Percentiles rank a stretch among this genome's conserved stretches.
Evolutionary conservation across 768 basidiomycete genomes (phyloP).

Genomic region (Lenzites betulinus): DNA sequence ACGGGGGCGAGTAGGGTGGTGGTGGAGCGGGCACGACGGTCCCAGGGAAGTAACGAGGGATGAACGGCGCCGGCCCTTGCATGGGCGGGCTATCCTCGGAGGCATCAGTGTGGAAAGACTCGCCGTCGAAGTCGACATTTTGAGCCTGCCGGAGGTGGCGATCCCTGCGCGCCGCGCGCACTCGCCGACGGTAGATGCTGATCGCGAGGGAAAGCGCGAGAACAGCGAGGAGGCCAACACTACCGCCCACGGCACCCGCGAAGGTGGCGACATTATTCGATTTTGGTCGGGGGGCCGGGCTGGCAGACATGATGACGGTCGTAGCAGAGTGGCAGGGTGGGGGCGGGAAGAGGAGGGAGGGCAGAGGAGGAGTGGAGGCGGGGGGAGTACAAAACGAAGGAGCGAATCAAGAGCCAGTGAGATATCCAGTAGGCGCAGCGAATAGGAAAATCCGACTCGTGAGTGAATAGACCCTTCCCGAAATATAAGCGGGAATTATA

Average conservation of each 20-base stretch:
- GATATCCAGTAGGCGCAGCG: constrained; percentile 24
- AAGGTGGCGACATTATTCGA: constrained; percentile 46
- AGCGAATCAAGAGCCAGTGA: constrained; percentile 28
- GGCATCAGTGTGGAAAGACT: constrained; percentile 33
- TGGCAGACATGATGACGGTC: constrained; percentile 20
- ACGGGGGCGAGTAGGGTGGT: constrained; percentile 40
- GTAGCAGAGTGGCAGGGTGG: constrained; percentile 8
- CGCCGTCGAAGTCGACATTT: constrained; percentile 22
- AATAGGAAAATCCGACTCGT: constrained; percentile 31
- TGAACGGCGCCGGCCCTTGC: constrained; percentile 50
- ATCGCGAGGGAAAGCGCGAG: constrained; percentile 50
- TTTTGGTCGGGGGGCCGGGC: constrained; percentile 20
- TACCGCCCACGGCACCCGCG: constrained; percentile 54
- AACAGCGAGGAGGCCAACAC: constrained; percentile 50
- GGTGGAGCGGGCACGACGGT: constrained; percentile 44
- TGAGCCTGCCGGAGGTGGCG: constrained; percentile 35
- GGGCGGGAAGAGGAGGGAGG: constrained; percentile 19
- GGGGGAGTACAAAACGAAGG: constrained; percentile 25
- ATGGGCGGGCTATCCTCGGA: constrained; percentile 37
- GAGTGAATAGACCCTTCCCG: constrained; percentile 31
- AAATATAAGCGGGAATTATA: constrained; percentile 38
- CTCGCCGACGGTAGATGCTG: constrained; percentile 52
- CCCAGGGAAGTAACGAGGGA: constrained; percentile 61
- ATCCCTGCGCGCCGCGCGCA: constrained; percentile 43
- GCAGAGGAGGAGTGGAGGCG: constrained; percentile 15